These are phyloP conservation scores for Closterium sp. DNA, from an alignment of 139 green algal genomes.

Conservation along the genomic window DNA sequence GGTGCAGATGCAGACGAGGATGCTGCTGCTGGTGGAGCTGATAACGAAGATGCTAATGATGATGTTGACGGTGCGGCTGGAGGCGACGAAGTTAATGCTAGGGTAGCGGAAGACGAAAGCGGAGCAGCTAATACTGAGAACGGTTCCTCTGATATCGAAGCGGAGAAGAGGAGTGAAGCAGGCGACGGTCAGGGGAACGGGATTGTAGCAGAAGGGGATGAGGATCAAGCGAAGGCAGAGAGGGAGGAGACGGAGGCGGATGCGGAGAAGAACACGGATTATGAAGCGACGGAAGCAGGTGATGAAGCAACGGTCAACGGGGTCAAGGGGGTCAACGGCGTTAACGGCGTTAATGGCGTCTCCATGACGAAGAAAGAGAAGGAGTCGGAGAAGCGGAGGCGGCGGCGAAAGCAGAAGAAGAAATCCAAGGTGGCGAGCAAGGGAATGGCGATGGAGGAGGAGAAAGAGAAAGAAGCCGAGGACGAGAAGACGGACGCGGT, in stretches of 20 bases:
- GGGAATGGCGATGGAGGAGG: slow-evolving; percentile 4
- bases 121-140: neutral
- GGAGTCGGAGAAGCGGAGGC: slow-evolving; percentile 10
- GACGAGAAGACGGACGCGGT: neutral
- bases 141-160: neutral
- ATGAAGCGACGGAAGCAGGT: neutral
- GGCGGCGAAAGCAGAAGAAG: slow-evolving; percentile 31
- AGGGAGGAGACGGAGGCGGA: neutral
- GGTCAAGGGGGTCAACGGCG: neutral
- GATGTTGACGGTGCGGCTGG: neutral
- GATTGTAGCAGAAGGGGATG: neutral
- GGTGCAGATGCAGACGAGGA: neutral
- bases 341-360: slow-evolving; percentile 6
- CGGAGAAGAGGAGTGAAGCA: neutral
- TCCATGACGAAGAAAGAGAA: slow-evolving; percentile 9
- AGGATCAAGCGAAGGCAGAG: neutral
- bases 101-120: neutral
- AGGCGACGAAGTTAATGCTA: neutral
- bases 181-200: neutral
- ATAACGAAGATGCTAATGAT: neutral
- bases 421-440: neutral
- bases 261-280: neutral
- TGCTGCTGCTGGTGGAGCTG: neutral
- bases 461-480: slow-evolving; percentile 1
- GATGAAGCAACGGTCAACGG: neutral